Evolutionary conservation across 108 stramenopile genomes (phyloP), one percentile per base, ranked within the genome.

Genomic region (Aureococcus anophagefferens): DNA sequence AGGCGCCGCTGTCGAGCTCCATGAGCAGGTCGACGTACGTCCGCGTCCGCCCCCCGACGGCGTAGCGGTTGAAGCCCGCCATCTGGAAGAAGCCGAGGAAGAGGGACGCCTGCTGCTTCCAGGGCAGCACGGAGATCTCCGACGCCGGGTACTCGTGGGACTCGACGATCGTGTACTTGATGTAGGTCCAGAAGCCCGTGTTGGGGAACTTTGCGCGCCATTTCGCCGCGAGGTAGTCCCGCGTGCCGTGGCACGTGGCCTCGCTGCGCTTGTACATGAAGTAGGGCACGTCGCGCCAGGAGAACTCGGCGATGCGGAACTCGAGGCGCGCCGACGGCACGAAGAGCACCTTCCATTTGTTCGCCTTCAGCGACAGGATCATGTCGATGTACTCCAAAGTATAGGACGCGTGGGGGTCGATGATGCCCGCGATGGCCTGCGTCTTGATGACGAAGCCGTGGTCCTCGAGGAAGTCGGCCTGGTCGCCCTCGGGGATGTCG

Each of bases 111-210:
- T 25, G 51, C 7, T 59, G 25, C 21, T 25, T 25, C 21, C 1
- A 1, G 25, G 51, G 51, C 3, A 59, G 25, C 51, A 4, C 13
- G 17, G 17, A 3, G 17, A 59, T 1, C 7, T 25, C 21, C 17
- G 14, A 16, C 11, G 7, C 7, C 7, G 7, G 7, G 25, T 59
- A 59, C 21, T 18, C 25, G 25, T 59, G 51, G 51, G 7, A 9
- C 51, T 59, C 51, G 51, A 59, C 51, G 51, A 59, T 59, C 21
- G 51, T 59, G 25, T 59, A 59, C 51, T 59, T 59, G 51, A 59
- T 59, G 51, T 59, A 59, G 51, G 51, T 59, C 51, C 51, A 59
- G 51, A 59, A 59, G 51, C 51, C 51, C 51, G 51, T 59, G 51
- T 59, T 59, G 3, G 51, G 51, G 21, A 16, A 59, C 51, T 59